Conservation (phyloP, 2,329 filamentous ascomycete species). For the Nemania diffusa region DNA sequence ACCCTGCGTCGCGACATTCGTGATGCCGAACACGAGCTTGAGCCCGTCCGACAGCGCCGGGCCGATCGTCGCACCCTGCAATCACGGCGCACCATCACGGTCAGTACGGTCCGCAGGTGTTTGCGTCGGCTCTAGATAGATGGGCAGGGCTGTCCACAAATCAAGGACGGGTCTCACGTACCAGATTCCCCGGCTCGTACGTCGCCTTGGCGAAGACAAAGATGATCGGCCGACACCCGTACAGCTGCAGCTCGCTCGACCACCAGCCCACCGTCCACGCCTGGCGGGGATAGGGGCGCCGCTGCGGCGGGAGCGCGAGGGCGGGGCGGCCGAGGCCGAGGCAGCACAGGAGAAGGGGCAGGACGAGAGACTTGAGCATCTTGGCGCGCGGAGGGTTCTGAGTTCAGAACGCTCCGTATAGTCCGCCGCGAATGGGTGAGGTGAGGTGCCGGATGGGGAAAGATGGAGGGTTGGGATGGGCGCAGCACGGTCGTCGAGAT, state of each 20-base stretch:
- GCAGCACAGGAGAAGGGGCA: slow-evolving; percentile 9
- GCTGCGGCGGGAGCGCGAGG: slow-evolving; percentile 11
- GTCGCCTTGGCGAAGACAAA: slow-evolving; percentile 48
- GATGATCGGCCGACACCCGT: slow-evolving; percentile 45
- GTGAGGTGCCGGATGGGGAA: slow-evolving; percentile 1
- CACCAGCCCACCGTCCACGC: slow-evolving; percentile 43
- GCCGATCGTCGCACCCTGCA: slow-evolving; percentile 43
- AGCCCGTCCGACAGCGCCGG: slow-evolving; percentile 44
- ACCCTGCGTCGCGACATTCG: slow-evolving; percentile 46
- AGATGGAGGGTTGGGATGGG: background rate
- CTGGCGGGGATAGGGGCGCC: slow-evolving; percentile 36
- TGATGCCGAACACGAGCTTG: slow-evolving; percentile 43
- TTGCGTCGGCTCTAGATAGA: background rate
- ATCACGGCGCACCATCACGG: background rate
- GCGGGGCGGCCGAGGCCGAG: slow-evolving; percentile 26
- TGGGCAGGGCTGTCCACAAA: background rate
- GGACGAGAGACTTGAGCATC: slow-evolving; percentile 18
- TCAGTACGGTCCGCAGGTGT: background rate
- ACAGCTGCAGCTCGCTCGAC: slow-evolving; percentile 42
- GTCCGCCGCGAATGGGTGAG: background rate
- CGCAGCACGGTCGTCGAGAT: background rate
- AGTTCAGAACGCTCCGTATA: background rate
- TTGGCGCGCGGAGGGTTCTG: background rate
- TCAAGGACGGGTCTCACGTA: slow-evolving; percentile 21
- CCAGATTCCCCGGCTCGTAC: slow-evolving; percentile 46